Evolutionary conservation across 768 basidiomycete species (phyloP).

Genomic region (Pleurotus giganteus): DNA sequence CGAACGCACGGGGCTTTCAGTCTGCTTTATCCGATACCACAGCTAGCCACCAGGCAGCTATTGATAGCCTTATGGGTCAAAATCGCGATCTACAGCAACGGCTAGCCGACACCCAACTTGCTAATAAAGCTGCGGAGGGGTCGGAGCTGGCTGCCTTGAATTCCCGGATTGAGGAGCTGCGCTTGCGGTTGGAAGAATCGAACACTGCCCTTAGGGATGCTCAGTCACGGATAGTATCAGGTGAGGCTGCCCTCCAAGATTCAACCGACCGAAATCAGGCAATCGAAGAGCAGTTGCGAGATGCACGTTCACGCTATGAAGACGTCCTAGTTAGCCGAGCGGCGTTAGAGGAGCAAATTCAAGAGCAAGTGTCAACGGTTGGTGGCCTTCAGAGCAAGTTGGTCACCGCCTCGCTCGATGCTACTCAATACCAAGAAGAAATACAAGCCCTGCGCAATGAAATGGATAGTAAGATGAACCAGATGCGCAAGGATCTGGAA

Average conservation of each 20-base stretch:
- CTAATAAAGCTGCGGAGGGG: constrained; percentile 21
- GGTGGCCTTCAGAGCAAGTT: background rate
- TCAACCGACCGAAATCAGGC: background rate
- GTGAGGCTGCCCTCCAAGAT: background rate
- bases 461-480: background rate
- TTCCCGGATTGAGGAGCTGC: constrained; percentile 24
- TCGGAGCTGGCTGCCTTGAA: constrained; percentile 27
- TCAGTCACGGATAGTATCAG: background rate
- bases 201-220: background rate
- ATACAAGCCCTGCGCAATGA: background rate
- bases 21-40: constrained; percentile 16
- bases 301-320: background rate
- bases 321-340: background rate
- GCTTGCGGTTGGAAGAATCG: background rate
- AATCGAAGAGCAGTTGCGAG: background rate
- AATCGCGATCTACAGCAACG: constrained; percentile 26
- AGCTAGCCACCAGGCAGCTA: constrained; percentile 20
- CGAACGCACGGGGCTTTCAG: constrained; percentile 13
- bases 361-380: background rate
- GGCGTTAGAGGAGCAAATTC: background rate
- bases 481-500: constrained; percentile 4
- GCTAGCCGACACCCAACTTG: constrained; percentile 24
- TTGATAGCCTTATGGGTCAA: constrained; percentile 25
- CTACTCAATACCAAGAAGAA: background rate
- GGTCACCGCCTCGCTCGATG: background rate